These are phyloP conservation scores for Paulownia fortunei DNA, from an alignment of 257 asterid genomes.

Conservation along the genomic window DNA sequence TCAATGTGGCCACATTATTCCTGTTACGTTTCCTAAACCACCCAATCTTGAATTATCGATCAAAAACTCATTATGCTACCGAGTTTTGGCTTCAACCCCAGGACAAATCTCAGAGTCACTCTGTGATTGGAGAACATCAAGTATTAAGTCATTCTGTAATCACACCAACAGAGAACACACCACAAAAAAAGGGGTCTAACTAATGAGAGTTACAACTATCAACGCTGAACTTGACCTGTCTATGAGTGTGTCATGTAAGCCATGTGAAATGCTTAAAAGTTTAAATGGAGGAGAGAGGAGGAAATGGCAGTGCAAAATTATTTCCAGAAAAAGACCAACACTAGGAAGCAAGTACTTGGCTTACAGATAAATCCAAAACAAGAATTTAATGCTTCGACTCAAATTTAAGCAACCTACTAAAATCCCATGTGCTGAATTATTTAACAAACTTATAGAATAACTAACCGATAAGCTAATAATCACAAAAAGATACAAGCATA, in stretches of 20 bases:
- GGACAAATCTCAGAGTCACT: not conserved
- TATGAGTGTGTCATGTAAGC: conserved; percentile 11
- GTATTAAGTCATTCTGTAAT: too few species aligned
- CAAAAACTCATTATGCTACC: not conserved
- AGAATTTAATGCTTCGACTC: conserved; percentile 27
- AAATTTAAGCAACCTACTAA: conserved; percentile 23
- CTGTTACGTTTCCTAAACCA: not conserved
- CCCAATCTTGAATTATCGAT: not conserved
- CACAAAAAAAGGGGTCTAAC: not conserved
- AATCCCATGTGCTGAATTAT: conserved; percentile 42
- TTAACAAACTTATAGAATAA: conserved; percentile 17
- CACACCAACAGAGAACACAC: not conserved
- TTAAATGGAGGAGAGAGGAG: not conserved
- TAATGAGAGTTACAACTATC: not conserved
- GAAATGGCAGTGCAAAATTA: not conserved
- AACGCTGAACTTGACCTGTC: conserved; percentile 15
- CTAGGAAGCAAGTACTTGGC: conserved; percentile 11
- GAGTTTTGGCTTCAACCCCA: not conserved
- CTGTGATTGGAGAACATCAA: not conserved
- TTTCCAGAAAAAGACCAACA: conserved; percentile 16
- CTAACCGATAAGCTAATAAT: not conserved
- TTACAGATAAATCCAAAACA: conserved; percentile 24
- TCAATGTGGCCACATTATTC: conserved; percentile 38
- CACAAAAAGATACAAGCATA: conserved; percentile 15
- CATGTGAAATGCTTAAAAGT: conserved; percentile 29